Conservation (phyloP, 176 grass and related monocot species). For the Puccinellia tenuiflora region DNA sequence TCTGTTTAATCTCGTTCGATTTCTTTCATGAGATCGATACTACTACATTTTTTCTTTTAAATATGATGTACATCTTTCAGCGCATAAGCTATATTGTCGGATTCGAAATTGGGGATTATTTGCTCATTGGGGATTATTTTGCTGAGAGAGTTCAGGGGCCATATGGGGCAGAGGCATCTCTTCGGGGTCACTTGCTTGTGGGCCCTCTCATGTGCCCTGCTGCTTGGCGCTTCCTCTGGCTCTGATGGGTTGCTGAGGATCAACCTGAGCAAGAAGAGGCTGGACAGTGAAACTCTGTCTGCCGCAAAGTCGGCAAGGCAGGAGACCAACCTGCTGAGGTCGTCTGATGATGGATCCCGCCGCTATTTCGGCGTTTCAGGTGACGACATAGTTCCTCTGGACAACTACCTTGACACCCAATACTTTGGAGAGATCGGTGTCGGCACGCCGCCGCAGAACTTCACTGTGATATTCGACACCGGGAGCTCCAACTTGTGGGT, state of each 20-base stretch:
- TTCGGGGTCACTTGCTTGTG: constrained; percentile 47
- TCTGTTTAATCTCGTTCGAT: not conserved
- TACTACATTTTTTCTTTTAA: not conserved
- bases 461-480: constrained; percentile 76
- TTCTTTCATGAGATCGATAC: not conserved
- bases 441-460: constrained; percentile 66
- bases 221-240: constrained; percentile 44
- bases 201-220: constrained; percentile 36
- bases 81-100: not conserved
- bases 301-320: constrained; percentile 46
- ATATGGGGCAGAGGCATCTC: constrained; percentile 50
- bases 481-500: constrained; percentile 86
- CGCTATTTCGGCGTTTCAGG: constrained; percentile 18
- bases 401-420: constrained; percentile 77
- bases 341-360: constrained; percentile 2
- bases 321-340: constrained; percentile 16
- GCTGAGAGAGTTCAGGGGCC: not conserved
- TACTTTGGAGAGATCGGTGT: constrained; percentile 75
- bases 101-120: not conserved
- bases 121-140: constrained; percentile 10
- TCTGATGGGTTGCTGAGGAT: constrained; percentile 62
- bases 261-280: constrained; percentile 60
- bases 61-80: too few species aligned
- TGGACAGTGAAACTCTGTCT: constrained; percentile 42
- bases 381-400: constrained; percentile 61